Conservation (phyloP, 1,284 basidiomycete genomes). For the Rhodotorula sp. region DNA sequence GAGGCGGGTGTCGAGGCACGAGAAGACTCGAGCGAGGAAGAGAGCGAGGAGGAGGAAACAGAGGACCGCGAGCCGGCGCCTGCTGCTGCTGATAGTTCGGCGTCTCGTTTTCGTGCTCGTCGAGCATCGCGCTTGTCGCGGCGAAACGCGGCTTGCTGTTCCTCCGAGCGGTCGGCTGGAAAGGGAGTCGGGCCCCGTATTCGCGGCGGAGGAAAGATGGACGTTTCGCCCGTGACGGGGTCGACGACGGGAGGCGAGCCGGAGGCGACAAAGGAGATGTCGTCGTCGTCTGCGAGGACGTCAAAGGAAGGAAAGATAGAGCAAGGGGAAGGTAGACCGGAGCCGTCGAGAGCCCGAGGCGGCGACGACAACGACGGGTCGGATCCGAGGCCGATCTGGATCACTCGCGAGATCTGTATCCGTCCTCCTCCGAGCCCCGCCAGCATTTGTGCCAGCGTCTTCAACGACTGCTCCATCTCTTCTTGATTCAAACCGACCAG, state of each 20-base stretch:
- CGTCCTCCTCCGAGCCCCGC: slow-evolving; percentile 71
- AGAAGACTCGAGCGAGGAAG: not conserved
- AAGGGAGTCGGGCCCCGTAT: slow-evolving; percentile 8
- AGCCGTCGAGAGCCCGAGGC: not conserved
- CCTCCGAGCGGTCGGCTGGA: slow-evolving; percentile 21
- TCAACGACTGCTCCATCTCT: slow-evolving; percentile 74
- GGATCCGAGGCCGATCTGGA: slow-evolving; percentile 18
- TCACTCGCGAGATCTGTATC: slow-evolving; percentile 25
- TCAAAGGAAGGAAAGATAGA: slow-evolving; percentile 16
- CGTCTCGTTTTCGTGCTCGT: not conserved
- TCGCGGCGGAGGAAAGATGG: slow-evolving; percentile 6
- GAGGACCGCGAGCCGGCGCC: not conserved
- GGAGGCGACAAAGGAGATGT: slow-evolving; percentile 57
- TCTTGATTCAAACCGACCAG: slow-evolving; percentile 72
- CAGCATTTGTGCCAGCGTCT: slow-evolving; percentile 87
- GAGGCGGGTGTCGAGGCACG: not conserved
- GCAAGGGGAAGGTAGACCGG: not conserved
- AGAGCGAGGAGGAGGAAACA: not conserved
- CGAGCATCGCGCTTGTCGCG: slow-evolving; percentile 34
- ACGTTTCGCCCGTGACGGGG: not conserved
- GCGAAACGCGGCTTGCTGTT: slow-evolving; percentile 26
- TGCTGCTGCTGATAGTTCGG: not conserved
- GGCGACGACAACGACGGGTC: not conserved
- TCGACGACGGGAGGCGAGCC: not conserved
- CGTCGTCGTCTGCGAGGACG: slow-evolving; percentile 55